Conservation (phyloP, 306 rosid genomes). For the Ziziphus jujuba region DNA sequence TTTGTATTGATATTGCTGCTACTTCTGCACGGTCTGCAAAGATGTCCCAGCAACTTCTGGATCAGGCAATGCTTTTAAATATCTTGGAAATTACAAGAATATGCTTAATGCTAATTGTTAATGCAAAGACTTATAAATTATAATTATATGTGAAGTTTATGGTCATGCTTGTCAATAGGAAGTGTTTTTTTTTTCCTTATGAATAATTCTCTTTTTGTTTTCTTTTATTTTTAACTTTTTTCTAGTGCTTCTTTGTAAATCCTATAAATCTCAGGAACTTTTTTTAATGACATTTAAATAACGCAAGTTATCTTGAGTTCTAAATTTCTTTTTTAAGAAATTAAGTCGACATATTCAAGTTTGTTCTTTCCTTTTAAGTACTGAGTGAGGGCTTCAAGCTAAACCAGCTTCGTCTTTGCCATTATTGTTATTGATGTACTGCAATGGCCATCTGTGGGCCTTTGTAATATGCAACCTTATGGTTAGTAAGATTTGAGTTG, state of each 20-base stretch:
- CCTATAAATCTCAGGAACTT: background rate
- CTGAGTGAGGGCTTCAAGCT: background rate
- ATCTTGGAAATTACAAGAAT: background rate
- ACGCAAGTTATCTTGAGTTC: background rate
- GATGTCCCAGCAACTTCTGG: slow-evolving; percentile 82
- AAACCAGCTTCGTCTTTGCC: background rate
- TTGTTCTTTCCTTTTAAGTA: background rate
- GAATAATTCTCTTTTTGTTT: background rate
- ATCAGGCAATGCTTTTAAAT: slow-evolving; percentile 65
- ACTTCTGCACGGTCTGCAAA: slow-evolving; percentile 84
- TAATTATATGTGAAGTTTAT: slow-evolving; percentile 9
- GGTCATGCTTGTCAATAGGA: background rate
- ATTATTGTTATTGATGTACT: background rate
- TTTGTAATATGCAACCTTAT: background rate
- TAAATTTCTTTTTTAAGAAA: slow-evolving; percentile 1
- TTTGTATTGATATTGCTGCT: slow-evolving; percentile 88
- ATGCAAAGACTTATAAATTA: too few relatives aligned
- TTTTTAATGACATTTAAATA: background rate
- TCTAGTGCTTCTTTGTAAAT: background rate
- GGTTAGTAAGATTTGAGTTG: background rate
- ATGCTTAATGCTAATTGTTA: too few relatives aligned
- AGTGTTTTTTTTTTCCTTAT: background rate
- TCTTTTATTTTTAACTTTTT: background rate
- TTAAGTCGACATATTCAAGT: background rate
- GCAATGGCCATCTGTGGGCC: background rate